Percentiles rank a stretch among this genome's conserved stretches.
Conservation (phyloP, 2,329 filamentous ascomycete genomes). For the Colletotrichum orchidophilum region DNA sequence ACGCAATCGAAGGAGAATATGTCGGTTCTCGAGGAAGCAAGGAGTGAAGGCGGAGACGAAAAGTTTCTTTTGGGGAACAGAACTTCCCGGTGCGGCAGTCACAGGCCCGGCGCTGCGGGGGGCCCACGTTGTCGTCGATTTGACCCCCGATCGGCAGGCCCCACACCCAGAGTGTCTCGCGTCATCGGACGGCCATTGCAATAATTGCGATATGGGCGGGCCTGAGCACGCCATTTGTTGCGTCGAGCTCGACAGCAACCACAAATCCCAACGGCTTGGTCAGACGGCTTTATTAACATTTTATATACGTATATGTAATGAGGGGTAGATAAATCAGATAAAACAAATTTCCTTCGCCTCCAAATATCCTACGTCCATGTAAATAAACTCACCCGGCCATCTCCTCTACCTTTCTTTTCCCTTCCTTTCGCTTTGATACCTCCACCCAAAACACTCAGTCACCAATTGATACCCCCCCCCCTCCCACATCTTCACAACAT, state of each 20-base stretch:
- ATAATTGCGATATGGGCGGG: constrained; percentile 33
- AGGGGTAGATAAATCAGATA: constrained; percentile 14
- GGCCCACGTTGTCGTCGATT: neutral
- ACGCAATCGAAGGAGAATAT: neutral
- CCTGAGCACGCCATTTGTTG: constrained; percentile 33
- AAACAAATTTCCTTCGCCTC: neutral
- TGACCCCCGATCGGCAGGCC: neutral
- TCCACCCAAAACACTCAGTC: neutral
- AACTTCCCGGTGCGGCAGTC: neutral
- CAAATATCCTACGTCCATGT: too few relatives aligned
- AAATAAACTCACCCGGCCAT: too few relatives aligned
- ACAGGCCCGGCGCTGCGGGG: neutral
- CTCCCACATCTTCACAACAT: constrained; percentile 13
- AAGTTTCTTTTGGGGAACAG: neutral
- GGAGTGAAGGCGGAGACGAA: neutral
- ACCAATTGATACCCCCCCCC: constrained; percentile 3
- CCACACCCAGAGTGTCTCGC: constrained; percentile 22
- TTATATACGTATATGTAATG: neutral
- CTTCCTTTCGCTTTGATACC: neutral
- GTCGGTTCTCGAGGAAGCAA: neutral
- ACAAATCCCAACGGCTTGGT: neutral
- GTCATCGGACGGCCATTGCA: constrained; percentile 32
- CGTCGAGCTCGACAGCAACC: constrained; percentile 28
- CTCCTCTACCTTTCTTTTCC: neutral
- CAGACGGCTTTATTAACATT: neutral